phyloP scores from a whole-genome alignment of 2,329 filamentous ascomycete genomes.

The Fusarium phyllophilum region DNA sequence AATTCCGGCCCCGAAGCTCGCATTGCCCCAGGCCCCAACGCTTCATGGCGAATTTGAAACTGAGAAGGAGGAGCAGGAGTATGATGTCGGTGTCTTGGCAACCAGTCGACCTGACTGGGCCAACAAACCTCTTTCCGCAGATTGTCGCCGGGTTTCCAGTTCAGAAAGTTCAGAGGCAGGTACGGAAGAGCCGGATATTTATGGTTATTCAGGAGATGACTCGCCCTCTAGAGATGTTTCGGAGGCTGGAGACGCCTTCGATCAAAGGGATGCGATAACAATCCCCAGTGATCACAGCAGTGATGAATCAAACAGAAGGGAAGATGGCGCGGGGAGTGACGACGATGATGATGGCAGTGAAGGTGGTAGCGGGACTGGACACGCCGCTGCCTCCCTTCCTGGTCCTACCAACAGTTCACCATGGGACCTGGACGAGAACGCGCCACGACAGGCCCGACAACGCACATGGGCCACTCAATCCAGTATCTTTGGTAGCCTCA shows the following conservation, averaged over 20 bases:
- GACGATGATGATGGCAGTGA: not conserved
- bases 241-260: not conserved
- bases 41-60: not conserved
- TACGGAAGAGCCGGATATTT: not conserved
- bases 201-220: not conserved
- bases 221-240: not conserved
- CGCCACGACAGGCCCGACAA: not conserved
- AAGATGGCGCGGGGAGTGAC: not conserved
- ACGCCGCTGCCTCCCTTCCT: not conserved
- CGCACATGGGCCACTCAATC: conserved; percentile 42
- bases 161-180: not conserved
- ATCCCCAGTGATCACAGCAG: not conserved
- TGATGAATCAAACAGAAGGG: not conserved
- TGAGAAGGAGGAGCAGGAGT: not conserved
- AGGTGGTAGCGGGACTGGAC: not conserved
- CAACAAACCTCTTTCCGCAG: not conserved
- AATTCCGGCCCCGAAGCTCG: not conserved
- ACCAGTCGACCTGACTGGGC: not conserved
- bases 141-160: no score
- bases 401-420: not conserved
- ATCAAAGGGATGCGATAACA: not conserved
- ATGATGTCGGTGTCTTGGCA: conserved; percentile 9
- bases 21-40: not conserved
- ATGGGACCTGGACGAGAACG: not conserved
- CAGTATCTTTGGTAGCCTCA: conserved; percentile 27